Base-by-base conservation (phyloP, 345 rosid genomes). In the Brassica incana region DNA sequence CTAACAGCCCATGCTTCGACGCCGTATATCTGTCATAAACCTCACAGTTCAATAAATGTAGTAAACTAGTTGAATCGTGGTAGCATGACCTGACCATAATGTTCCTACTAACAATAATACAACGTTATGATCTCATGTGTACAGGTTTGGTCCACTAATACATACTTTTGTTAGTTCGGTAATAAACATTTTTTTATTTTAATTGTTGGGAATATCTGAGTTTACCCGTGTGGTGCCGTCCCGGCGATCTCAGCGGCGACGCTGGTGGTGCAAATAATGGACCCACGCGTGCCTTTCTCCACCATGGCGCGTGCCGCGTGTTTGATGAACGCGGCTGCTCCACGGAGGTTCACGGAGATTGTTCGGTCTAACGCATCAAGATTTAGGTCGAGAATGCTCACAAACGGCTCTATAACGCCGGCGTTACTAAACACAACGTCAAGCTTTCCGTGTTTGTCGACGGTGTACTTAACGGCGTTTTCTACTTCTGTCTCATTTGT, bases 301-400 rank as follows among this genome's bases (percentile, higher is more conserved):
- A 90, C 96, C 98, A 94, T 94, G 38, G 87, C 90, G 0, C 97
- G 89, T 10, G 93, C 98, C 0, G 88, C 90, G 33, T 94, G 97
- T 77, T 94, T 94, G 74, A 92, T 85, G 0, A 88, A 88, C 20
- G 94, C 88, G 0, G 95, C 97, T 12, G 85, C 89, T 1, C 98
- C 98, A 0, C 90, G 86, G n/a, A 94, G 90, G 50, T 94, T 94
- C 20, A 86, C 84, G 4, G 89, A 86, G 77, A 94, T 67, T 10
- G 82, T 85, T 75, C 85, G 78, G 80, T 91, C 97, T 18, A 95
- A 82, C 15, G 67, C 86, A 5, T 76, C 59, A 3, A 91, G 63
- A 69, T 91, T 88, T 10, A 91, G 77, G 35, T 95, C 97, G 1
- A 90, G 84, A 68, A 92, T 88, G 60, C 92, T 84, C 20, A 79